Evolutionary conservation across 352 stramenopile species (phyloP).

Genomic region (Phytopythium oedochilum): DNA sequence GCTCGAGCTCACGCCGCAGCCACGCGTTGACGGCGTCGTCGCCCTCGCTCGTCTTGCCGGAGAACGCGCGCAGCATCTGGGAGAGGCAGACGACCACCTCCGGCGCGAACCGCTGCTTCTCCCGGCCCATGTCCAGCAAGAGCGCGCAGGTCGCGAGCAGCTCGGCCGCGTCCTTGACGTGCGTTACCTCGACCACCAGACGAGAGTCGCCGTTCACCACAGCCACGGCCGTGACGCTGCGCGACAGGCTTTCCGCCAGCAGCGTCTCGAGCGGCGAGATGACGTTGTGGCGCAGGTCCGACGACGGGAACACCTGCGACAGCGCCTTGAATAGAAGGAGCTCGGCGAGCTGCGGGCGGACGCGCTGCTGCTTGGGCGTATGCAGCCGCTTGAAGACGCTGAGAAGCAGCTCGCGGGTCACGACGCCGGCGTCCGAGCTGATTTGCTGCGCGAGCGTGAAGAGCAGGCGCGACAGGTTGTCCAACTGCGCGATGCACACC

Average conservation of each 20-base stretch:
- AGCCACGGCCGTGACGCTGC: conserved; percentile 21
- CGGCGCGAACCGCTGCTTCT: conserved; percentile 90
- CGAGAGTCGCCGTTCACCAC: background rate
- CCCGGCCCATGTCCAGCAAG: conserved; percentile 62
- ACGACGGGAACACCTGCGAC: conserved; percentile 90
- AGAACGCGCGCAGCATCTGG: conserved; percentile 47
- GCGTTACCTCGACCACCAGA: conserved; percentile 31
- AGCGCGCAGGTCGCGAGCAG: conserved; percentile 78
- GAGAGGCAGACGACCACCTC: conserved; percentile 69
- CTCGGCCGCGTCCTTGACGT: conserved; percentile 70
- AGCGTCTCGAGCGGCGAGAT: conserved; percentile 91
- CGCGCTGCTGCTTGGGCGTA: conserved; percentile 49
- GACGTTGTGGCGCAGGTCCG: conserved; percentile 93
- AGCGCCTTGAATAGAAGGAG: conserved; percentile 90
- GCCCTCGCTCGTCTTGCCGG: conserved; percentile 14
- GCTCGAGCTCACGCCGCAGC: conserved; percentile 42
- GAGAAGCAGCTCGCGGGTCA: conserved; percentile 88
- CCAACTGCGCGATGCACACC: conserved; percentile 52
- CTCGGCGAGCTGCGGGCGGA: conserved; percentile 68
- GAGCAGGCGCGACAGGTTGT: conserved; percentile 78
- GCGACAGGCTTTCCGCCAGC: conserved; percentile 85
- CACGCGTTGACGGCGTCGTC: conserved; percentile 26
- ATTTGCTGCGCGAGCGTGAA: conserved; percentile 91
- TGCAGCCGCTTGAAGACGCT: conserved; percentile 89
- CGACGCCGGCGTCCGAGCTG: conserved; percentile 77